A percentile compares a stretch with the other conserved stretches of the same genome.
phyloP scores from a whole-genome alignment of 2,329 filamentous ascomycete species.

The Ceratocystis huliohia region DNA sequence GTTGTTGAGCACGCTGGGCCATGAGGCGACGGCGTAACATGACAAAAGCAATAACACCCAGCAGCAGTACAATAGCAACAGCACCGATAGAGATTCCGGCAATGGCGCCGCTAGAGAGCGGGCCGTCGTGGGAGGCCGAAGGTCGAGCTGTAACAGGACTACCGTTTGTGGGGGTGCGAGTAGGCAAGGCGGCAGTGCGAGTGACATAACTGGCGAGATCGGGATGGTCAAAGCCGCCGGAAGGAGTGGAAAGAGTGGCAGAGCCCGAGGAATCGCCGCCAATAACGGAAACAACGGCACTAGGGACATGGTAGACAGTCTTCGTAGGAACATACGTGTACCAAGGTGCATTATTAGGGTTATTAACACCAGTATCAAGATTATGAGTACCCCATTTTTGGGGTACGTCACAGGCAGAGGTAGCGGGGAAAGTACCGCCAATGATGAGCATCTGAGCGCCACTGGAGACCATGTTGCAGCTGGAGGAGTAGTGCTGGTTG shows the following conservation, averaged over 20 bases:
- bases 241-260: conserved; percentile 40
- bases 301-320: conserved; percentile 42
- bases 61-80: conserved; percentile 23
- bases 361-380: conserved; percentile 40
- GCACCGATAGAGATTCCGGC: conserved; percentile 34
- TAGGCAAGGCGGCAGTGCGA: conserved; percentile 34
- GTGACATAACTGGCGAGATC: conserved; percentile 44
- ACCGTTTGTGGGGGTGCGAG: conserved; percentile 39
- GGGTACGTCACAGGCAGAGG: conserved; percentile 39
- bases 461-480: conserved; percentile 43
- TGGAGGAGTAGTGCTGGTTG: conserved; percentile 40
- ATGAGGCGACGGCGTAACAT: conserved; percentile 26
- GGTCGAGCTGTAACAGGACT: conserved; percentile 23
- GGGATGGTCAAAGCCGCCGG: conserved; percentile 36
- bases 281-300: conserved; percentile 37
- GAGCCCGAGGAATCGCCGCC: conserved; percentile 40
- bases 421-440: conserved; percentile 44
- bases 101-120: conserved; percentile 32
- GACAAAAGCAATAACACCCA: conserved; percentile 26
- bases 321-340: conserved; percentile 38
- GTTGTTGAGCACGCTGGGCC: conserved; percentile 21
- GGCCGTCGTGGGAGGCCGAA: background rate
- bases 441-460: conserved; percentile 50
- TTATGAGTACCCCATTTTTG: conserved; percentile 44
- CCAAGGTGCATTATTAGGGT: conserved; percentile 37